These are phyloP conservation scores for Panaeolus papilionaceus DNA, from an alignment of 768 basidiomycete species.

Conservation along the genomic window DNA sequence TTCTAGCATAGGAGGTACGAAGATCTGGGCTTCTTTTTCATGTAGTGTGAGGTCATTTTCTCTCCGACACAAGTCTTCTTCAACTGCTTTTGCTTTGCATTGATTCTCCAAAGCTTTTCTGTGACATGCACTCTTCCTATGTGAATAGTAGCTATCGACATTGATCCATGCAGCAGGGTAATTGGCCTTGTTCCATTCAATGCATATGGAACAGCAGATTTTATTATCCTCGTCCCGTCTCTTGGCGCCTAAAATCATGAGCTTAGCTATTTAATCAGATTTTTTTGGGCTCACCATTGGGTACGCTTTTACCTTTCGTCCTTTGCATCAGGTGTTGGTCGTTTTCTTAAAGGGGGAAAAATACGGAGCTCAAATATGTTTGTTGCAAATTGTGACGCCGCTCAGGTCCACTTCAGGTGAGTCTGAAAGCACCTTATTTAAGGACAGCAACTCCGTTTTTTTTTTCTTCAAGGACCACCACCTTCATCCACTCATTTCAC, in stretches of 20 bases:
- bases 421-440: too few species aligned
- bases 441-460: too few species aligned
- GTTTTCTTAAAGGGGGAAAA: too few species aligned
- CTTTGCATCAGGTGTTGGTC: conserved; percentile 3
- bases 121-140: conserved; percentile 15
- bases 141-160: background rate
- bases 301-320: conserved; percentile 11
- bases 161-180: conserved; percentile 19
- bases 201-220: conserved; percentile 21
- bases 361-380: background rate
- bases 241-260: conserved; percentile 16
- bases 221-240: conserved; percentile 15
- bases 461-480: too few species aligned
- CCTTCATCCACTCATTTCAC: too few species aligned
- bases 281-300: conserved; percentile 10
- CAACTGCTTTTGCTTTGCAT: conserved; percentile 9
- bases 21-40: too few species aligned
- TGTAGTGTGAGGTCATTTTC: too few species aligned
- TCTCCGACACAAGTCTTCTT: background rate
- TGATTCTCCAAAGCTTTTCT: conserved; percentile 14
- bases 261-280: too few species aligned
- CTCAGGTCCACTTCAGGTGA: too few species aligned
- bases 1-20: too few species aligned
- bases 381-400: background rate
- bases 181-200: conserved; percentile 13